Conservation (phyloP, 345 rosid genomes). For the Lepidium sativum region DNA sequence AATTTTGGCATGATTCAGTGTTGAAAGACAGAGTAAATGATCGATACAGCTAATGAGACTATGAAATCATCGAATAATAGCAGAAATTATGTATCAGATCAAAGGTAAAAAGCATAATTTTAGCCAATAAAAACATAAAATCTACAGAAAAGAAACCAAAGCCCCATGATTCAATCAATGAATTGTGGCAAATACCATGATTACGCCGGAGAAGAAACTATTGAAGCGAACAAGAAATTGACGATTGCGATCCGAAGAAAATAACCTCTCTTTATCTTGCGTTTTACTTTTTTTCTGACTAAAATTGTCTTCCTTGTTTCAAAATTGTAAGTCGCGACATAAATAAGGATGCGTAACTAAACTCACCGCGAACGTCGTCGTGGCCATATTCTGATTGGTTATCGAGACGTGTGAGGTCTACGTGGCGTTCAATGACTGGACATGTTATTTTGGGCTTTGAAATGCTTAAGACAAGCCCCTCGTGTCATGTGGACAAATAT, state of each 20-base stretch:
- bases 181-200: conserved; percentile 2
- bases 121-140: not conserved
- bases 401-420: not conserved
- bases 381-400: conserved; percentile 3
- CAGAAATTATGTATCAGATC: not conserved
- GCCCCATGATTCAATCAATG: not conserved
- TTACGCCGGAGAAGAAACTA: not conserved
- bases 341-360: not conserved
- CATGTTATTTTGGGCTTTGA: not conserved
- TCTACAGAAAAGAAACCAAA: not conserved
- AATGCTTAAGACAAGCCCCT: not conserved
- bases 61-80: not conserved
- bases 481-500: not conserved
- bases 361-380: not conserved
- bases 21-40: not conserved
- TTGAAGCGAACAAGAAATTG: not conserved
- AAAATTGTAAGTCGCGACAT: not conserved
- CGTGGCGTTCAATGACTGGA: not conserved
- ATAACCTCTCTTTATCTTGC: not conserved
- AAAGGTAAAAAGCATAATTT: not conserved
- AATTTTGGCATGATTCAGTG: not conserved
- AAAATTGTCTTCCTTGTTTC: not conserved
- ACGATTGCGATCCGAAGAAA: not conserved
- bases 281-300: not conserved
- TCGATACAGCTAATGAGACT: not conserved